Percentiles rank a stretch among this genome's conserved stretches.
Evolutionary conservation across 805 yeast genomes (phyloP).

Genomic region (Ogataea thermomethanolica): DNA sequence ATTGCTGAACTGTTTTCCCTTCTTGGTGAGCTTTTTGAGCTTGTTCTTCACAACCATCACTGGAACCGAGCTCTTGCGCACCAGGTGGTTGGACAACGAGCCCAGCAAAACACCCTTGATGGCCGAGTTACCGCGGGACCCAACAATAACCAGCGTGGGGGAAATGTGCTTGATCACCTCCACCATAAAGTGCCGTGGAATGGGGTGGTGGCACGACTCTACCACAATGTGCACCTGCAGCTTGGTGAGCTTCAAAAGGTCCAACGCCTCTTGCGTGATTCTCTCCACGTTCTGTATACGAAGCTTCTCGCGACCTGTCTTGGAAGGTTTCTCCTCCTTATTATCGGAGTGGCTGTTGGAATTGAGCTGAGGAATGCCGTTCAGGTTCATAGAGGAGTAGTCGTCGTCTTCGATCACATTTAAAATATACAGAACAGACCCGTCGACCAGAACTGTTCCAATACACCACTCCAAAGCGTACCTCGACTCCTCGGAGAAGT

Average conservation of each 20-base stretch:
- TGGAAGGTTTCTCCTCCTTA: slow-evolving; percentile 16
- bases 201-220: slow-evolving; percentile 73
- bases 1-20: slow-evolving; percentile 50
- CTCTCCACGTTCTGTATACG: slow-evolving; percentile 42
- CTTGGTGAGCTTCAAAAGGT: slow-evolving; percentile 58
- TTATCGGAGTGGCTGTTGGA: slow-evolving; percentile 7
- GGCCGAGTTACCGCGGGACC: slow-evolving; percentile 71
- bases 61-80: slow-evolving; percentile 67
- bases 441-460: slow-evolving; percentile 80
- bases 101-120: slow-evolving; percentile 72
- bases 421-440: slow-evolving; percentile 74
- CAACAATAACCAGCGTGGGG: slow-evolving; percentile 72
- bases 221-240: slow-evolving; percentile 70
- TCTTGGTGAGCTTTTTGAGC: slow-evolving; percentile 62
- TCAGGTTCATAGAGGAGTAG: slow-evolving; percentile 33
- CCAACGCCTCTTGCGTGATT: slow-evolving; percentile 38
- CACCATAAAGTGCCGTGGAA: slow-evolving; percentile 65
- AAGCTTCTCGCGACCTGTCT: slow-evolving; percentile 33
- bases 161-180: slow-evolving; percentile 67
- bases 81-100: slow-evolving; percentile 67
- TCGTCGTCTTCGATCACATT: slow-evolving; percentile 50
- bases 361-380: slow-evolving; percentile 30
- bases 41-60: slow-evolving; percentile 79
- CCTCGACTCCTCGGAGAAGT: slow-evolving; percentile 75
- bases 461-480: slow-evolving; percentile 86